Evolutionary conservation across 352 stramenopile species (phyloP).

Genomic region (Phytophthora pini): DNA sequence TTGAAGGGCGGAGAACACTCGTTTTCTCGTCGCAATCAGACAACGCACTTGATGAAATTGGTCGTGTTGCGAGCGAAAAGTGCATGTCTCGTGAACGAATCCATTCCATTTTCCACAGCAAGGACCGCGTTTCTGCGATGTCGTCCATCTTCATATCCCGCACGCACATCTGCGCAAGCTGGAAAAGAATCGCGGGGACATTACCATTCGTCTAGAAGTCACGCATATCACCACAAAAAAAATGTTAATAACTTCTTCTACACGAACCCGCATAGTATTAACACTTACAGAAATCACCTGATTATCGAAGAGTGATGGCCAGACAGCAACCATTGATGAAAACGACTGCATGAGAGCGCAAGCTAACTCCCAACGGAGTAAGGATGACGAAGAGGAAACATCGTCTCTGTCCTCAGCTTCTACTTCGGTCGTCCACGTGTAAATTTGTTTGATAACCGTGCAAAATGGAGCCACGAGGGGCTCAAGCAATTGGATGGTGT

Average conservation of each 20-base stretch:
- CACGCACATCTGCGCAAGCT: slow-evolving; percentile 65
- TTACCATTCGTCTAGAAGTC: slow-evolving; percentile 59
- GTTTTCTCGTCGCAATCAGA: slow-evolving; percentile 43
- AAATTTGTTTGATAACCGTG: slow-evolving; percentile 45
- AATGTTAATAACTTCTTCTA: not conserved
- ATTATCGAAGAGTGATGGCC: slow-evolving; percentile 70
- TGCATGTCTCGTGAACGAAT: slow-evolving; percentile 47
- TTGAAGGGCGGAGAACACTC: slow-evolving; percentile 30
- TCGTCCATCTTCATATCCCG: slow-evolving; percentile 45
- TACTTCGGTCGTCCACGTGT: slow-evolving; percentile 39
- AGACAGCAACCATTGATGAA: slow-evolving; percentile 45
- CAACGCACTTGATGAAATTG: slow-evolving; percentile 49
- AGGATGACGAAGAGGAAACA: slow-evolving; percentile 8
- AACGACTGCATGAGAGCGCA: slow-evolving; percentile 66
- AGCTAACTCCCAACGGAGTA: slow-evolving; percentile 57
- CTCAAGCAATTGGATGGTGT: slow-evolving; percentile 40
- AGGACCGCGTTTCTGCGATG: slow-evolving; percentile 41
- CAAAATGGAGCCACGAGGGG: slow-evolving; percentile 45
- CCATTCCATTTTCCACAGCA: slow-evolving; percentile 57
- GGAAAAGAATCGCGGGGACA: slow-evolving; percentile 60
- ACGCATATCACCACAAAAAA: slow-evolving; percentile 1
- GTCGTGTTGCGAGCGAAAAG: slow-evolving; percentile 50
- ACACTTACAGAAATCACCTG: slow-evolving; percentile 60
- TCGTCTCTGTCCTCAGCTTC: slow-evolving; percentile 14
- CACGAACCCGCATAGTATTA: not conserved